Evolutionary conservation across 176 grass and related monocot genomes (phyloP).

Genomic region (Metroxylon sagu): DNA sequence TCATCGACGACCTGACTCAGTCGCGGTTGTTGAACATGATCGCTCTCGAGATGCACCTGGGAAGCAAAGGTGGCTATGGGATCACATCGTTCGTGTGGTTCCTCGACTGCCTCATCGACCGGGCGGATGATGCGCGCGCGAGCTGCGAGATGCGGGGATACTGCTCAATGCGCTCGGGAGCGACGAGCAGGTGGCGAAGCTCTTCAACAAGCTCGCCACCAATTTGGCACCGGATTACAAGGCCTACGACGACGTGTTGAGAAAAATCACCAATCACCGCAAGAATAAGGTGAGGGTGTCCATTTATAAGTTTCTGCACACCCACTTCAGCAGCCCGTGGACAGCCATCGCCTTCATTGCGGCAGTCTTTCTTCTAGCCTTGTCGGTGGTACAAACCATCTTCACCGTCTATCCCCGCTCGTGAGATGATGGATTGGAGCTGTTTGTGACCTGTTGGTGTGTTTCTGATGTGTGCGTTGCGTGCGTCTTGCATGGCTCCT

Average conservation of each 20-base stretch:
- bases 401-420: neutral
- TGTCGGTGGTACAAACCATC: neutral
- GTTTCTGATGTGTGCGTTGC: no score
- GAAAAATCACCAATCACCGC: no score
- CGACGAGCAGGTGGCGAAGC: neutral
- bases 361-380: neutral
- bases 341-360: neutral
- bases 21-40: neutral
- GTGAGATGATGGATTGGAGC: no score
- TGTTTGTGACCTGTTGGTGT: no score
- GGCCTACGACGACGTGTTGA: neutral
- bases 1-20: neutral
- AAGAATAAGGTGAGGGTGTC: neutral
- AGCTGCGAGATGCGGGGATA: neutral
- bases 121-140: neutral
- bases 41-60: neutral
- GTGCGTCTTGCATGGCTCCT: no score
- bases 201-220: constrained; percentile 7
- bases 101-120: neutral
- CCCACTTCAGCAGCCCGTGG: constrained; percentile 3
- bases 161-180: constrained; percentile 4
- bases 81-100: constrained; percentile 5
- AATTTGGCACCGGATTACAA: neutral
- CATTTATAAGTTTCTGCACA: neutral
- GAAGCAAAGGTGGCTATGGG: neutral